Percentiles rank a stretch among this genome's conserved stretches.
Conservation (phyloP, 352 stramenopile species). For the Phytophthora macrochlamydospora region DNA sequence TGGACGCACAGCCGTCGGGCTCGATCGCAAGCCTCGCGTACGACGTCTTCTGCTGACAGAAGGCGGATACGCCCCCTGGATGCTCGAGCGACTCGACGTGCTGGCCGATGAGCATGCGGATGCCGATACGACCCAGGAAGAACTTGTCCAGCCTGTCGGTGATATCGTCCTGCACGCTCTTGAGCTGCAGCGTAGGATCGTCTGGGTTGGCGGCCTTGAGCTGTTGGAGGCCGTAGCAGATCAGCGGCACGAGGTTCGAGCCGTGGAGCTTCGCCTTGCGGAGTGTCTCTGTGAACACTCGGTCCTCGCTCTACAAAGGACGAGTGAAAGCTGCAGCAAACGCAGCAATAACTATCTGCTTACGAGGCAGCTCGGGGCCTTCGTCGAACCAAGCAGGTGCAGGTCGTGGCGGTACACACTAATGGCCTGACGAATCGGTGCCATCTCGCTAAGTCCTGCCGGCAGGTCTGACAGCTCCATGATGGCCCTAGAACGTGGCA, state of each 20-base stretch:
- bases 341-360: too few species aligned
- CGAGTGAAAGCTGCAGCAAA: too few species aligned
- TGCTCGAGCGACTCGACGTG: conserved; percentile 60
- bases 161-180: conserved; percentile 61
- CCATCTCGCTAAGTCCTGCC: conserved; percentile 49
- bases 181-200: conserved; percentile 43
- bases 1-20: conserved; percentile 46
- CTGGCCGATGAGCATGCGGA: conserved; percentile 97
- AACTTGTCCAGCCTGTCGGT: conserved; percentile 93
- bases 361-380: conserved; percentile 28
- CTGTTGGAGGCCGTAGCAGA: conserved; percentile 61
- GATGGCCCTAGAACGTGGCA: conserved; percentile 44
- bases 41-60: conserved; percentile 54
- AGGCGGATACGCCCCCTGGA: conserved; percentile 58
- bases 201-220: conserved; percentile 51
- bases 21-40: conserved; percentile 47
- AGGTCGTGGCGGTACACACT: conserved; percentile 54
- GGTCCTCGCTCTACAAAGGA: conserved; percentile 32
- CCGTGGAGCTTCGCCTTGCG: conserved; percentile 45
- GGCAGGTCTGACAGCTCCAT: conserved; percentile 66
- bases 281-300: conserved; percentile 57
- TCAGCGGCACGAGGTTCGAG: conserved; percentile 63
- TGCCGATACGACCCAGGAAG: conserved; percentile 97
- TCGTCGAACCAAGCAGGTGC: conserved; percentile 32
- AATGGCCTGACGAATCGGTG: conserved; percentile 54